A percentile compares a stretch with the other conserved stretches of the same genome.
phyloP scores from a whole-genome alignment of 176 grass and related monocot species.

The Musa schizocarpa region DNA sequence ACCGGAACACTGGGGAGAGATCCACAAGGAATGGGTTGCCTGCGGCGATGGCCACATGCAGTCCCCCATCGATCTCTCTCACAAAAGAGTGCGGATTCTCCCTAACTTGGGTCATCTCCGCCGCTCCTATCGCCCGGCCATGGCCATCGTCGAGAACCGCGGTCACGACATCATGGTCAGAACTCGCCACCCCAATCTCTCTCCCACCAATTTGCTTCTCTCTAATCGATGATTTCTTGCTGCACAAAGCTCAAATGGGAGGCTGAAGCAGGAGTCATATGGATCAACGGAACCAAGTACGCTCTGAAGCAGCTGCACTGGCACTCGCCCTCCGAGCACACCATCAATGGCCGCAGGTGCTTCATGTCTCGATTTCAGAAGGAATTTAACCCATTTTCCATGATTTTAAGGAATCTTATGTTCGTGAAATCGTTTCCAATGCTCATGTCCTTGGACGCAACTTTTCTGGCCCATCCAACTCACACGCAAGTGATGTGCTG shows the following conservation, averaged over 20 bases:
- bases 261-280: constrained; percentile 34
- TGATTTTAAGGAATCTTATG: too few species aligned
- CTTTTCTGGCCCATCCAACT: neutral
- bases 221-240: neutral
- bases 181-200: neutral
- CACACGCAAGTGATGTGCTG: too few species aligned
- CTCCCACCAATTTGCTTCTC: neutral
- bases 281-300: constrained; percentile 50
- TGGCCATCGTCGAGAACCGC: constrained; percentile 40
- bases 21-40: constrained; percentile 44
- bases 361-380: neutral
- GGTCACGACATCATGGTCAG: constrained; percentile 73
- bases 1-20: constrained; percentile 47
- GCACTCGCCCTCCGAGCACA: constrained; percentile 78
- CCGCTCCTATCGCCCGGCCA: constrained; percentile 37
- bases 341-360: constrained; percentile 36
- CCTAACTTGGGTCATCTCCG: constrained; percentile 35
- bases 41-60: constrained; percentile 50
- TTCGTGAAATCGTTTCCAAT: too few species aligned
- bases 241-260: constrained; percentile 33
- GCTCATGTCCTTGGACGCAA: too few species aligned
- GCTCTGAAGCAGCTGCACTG: constrained; percentile 51
- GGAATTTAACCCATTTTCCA: too few species aligned
- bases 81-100: constrained; percentile 22
- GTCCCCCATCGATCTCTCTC: constrained; percentile 57